phyloP scores from a whole-genome alignment of 106 monocot genomes.

The Acanthochlamys bracteata region DNA sequence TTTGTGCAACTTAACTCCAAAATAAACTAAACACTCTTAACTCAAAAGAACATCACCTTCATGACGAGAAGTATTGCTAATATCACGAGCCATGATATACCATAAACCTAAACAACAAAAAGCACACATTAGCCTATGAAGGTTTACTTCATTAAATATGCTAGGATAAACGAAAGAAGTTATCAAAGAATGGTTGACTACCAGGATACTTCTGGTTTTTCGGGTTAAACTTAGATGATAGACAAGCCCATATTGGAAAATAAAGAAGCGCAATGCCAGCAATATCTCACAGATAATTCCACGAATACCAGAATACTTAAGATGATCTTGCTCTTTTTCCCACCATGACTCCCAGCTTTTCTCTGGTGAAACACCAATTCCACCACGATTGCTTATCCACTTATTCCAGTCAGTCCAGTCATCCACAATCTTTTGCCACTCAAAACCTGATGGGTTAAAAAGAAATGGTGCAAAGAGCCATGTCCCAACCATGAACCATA shows the following conservation, averaged over 20 bases:
- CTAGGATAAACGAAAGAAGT: not conserved
- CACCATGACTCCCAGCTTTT: conserved; percentile 99
- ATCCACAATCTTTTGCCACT: conserved; percentile 97
- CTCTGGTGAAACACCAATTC: conserved; percentile 76
- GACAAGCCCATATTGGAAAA: conserved; percentile 95
- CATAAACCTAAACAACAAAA: conserved; percentile 68
- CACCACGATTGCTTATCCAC: conserved; percentile 86
- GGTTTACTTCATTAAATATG: not conserved
- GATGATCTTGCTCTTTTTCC: conserved; percentile 88
- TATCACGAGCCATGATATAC: conserved; percentile 77
- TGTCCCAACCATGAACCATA: conserved; percentile 94
- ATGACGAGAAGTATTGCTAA: conserved; percentile 63
- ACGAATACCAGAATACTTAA: conserved; percentile 55
- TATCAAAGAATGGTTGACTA: conserved; percentile 15
- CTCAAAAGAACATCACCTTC: conserved; percentile 40
- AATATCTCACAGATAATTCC: conserved; percentile 63
- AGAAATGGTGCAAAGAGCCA: conserved; percentile 97
- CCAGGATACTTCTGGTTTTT: conserved; percentile 57
- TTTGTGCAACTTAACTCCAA: too few species aligned
- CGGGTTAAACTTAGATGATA: conserved; percentile 77
- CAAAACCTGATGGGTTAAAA: conserved; percentile 94
- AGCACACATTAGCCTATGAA: not conserved
- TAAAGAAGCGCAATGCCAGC: conserved; percentile 67
- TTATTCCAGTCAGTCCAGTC: conserved; percentile 96
- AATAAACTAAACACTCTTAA: not conserved